phyloP scores from a whole-genome alignment of 1,139 yeast genomes.

The Pichia sp. region DNA sequence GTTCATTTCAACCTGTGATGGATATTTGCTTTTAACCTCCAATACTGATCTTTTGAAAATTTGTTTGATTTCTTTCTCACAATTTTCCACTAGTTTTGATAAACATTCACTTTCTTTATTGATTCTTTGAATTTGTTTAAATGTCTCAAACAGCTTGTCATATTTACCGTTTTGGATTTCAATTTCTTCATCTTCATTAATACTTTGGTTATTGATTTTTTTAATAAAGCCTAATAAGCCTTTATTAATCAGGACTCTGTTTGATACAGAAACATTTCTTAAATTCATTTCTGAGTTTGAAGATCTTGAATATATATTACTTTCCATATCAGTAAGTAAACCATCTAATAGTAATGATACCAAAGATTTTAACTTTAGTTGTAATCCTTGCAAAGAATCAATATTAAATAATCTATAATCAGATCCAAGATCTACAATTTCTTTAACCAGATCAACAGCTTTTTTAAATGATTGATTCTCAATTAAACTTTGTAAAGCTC shows the following conservation, averaged over 20 bases:
- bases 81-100: slow-evolving; percentile 45
- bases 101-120: slow-evolving; percentile 59
- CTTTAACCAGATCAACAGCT: slow-evolving; percentile 43
- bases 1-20: slow-evolving; percentile 31
- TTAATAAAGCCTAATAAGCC: slow-evolving; percentile 23
- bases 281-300: slow-evolving; percentile 1
- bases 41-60: slow-evolving; percentile 58
- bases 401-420: slow-evolving; percentile 39
- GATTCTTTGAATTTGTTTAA: slow-evolving; percentile 30
- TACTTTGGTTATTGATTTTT: slow-evolving; percentile 13
- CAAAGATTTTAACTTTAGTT: slow-evolving; percentile 55
- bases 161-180: slow-evolving; percentile 21
- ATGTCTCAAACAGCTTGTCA: slow-evolving; percentile 14
- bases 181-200: slow-evolving; percentile 22
- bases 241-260: slow-evolving; percentile 15
- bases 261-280: slow-evolving; percentile 22
- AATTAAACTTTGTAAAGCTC: slow-evolving; percentile 55
- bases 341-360: slow-evolving; percentile 62
- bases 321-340: slow-evolving; percentile 69
- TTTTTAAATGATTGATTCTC: slow-evolving; percentile 62
- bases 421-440: slow-evolving; percentile 42
- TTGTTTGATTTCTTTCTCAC: slow-evolving; percentile 42
- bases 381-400: slow-evolving; percentile 52
- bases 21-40: slow-evolving; percentile 53
- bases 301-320: slow-evolving; percentile 58